phyloP scores from a whole-genome alignment of 352 stramenopile species.

The Phytophthora pinifolia region DNA sequence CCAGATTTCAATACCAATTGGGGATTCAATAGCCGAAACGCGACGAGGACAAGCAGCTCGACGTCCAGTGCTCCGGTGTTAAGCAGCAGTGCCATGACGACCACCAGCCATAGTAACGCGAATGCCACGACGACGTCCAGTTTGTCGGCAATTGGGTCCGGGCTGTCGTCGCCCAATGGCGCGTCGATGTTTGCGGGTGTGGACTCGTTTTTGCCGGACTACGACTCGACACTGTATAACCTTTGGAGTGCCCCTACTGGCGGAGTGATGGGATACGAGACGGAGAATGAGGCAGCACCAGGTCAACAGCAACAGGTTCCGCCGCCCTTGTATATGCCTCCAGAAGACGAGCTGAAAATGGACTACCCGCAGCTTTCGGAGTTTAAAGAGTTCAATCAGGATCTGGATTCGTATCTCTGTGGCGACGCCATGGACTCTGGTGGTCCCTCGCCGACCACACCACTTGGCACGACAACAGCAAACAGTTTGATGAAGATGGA shows the following conservation, averaged over 20 bases:
- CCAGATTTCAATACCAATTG: constrained; percentile 52
- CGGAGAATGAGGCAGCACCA: constrained; percentile 33
- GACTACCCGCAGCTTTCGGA: constrained; percentile 65
- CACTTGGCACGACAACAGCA: constrained; percentile 27
- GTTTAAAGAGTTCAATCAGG: constrained; percentile 78
- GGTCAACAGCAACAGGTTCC: constrained; percentile 20
- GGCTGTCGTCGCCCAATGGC: constrained; percentile 38
- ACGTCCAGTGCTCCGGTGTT: constrained; percentile 9
- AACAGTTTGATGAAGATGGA: constrained; percentile 38
- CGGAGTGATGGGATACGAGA: constrained; percentile 52
- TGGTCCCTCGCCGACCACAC: constrained; percentile 46
- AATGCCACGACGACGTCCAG: constrained; percentile 17
- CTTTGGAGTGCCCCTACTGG: constrained; percentile 58
- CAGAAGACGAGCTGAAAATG: constrained; percentile 77
- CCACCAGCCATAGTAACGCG: constrained; percentile 4
- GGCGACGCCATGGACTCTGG: constrained; percentile 48
- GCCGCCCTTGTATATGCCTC: constrained; percentile 36
- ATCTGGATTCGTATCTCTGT: constrained; percentile 73
- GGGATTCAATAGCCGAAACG: constrained; percentile 22
- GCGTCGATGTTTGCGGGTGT: constrained; percentile 51
- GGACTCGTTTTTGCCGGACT: constrained; percentile 64
- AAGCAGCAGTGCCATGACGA: constrained; percentile 8
- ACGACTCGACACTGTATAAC: constrained; percentile 69
- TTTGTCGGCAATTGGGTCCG: constrained; percentile 33
- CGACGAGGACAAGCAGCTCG: constrained; percentile 5